Conservation (phyloP, 371 early-diverging fungal genomes). For the Lichtheimia corymbifera region DNA sequence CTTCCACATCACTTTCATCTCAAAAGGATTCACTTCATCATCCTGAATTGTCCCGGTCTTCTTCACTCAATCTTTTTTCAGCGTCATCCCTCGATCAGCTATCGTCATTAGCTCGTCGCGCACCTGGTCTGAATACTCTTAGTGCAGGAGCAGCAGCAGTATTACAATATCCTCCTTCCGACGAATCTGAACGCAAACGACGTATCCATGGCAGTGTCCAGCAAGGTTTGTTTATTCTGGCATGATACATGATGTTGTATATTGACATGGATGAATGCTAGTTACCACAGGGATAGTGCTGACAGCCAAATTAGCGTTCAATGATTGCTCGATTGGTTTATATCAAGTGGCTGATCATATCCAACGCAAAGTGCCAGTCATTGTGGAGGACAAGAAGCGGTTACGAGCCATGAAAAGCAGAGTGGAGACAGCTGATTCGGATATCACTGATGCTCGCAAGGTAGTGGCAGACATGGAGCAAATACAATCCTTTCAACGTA, state of each 20-base stretch:
- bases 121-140: constrained; percentile 25
- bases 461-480: constrained; percentile 29
- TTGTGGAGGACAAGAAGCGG: constrained; percentile 25
- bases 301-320: constrained; percentile 26
- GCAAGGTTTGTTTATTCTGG: background rate
- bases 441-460: constrained; percentile 37
- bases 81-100: constrained; percentile 32
- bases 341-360: constrained; percentile 41
- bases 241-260: background rate
- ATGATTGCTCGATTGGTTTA: constrained; percentile 37
- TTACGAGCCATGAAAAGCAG: constrained; percentile 8
- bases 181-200: constrained; percentile 5
- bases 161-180: constrained; percentile 8
- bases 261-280: background rate
- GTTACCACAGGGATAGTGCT: constrained; percentile 11
- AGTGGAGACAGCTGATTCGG: constrained; percentile 30
- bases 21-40: background rate
- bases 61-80: constrained; percentile 6
- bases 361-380: constrained; percentile 35
- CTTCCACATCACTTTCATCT: constrained; percentile 9
- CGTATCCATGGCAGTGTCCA: background rate
- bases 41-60: background rate
- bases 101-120: constrained; percentile 30
- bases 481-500: constrained; percentile 32
- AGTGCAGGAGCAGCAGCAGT: constrained; percentile 8